These are phyloP conservation scores for Lolium multiflorum DNA, from an alignment of 176 grass and related monocot genomes.

Conservation along the genomic window DNA sequence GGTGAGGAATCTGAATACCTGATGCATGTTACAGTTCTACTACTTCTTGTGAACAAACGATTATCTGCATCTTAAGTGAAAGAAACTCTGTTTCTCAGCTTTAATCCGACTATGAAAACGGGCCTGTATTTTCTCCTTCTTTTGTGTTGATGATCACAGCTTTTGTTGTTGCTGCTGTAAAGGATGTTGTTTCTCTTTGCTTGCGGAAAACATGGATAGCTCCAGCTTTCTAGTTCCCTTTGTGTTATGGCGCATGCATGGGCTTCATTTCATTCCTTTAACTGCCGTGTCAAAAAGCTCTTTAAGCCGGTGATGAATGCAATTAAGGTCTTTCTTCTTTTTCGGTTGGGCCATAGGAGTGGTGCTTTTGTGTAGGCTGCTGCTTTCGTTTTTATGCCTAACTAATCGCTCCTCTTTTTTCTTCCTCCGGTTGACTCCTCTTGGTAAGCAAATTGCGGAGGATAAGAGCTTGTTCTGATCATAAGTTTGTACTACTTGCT, in stretches of 20 bases:
- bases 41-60: slow-evolving; percentile 6
- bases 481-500: not conserved
- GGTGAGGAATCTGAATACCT: slow-evolving; percentile 45
- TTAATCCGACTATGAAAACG: not conserved
- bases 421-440: not conserved
- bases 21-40: slow-evolving; percentile 4
- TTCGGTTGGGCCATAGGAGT: slow-evolving; percentile 21
- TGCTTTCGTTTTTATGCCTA: slow-evolving; percentile 37
- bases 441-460: not conserved
- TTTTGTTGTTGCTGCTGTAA: slow-evolving; percentile 11
- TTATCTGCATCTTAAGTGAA: not conserved
- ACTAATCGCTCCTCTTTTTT: not conserved
- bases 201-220: slow-evolving; percentile 4
- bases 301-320: slow-evolving; percentile 57
- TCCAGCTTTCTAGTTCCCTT: not conserved
- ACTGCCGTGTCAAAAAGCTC: slow-evolving; percentile 41
- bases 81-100: not conserved
- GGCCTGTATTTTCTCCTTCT: not conserved
- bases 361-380: slow-evolving; percentile 41
- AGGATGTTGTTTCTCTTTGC: slow-evolving; percentile 42
- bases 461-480: slow-evolving; percentile 3
- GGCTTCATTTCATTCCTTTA: slow-evolving; percentile 28
- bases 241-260: slow-evolving; percentile 13
- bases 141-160: not conserved
- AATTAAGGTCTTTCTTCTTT: slow-evolving; percentile 43